phyloP scores from a whole-genome alignment of 768 basidiomycete genomes.

The Fibroporia radiculosa region DNA sequence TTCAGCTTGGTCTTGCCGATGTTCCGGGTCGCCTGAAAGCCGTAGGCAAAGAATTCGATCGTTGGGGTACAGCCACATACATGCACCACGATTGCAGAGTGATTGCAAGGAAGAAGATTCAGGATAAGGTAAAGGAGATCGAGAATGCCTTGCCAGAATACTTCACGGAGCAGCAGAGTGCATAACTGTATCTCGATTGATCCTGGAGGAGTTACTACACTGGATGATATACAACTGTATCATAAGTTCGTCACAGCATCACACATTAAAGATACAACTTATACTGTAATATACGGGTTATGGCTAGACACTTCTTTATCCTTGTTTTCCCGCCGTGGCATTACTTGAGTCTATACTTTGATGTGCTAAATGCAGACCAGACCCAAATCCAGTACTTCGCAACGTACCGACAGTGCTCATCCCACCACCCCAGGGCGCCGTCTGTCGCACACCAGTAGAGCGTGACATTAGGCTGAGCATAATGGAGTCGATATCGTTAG shows the following conservation, averaged over 20 bases:
- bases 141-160: conserved; percentile 58
- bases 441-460: conserved; percentile 1
- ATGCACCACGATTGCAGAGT: conserved; percentile 72
- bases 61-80: conserved; percentile 65
- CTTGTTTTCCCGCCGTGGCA: conserved; percentile 4
- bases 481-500: conserved; percentile 30
- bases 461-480: conserved; percentile 33
- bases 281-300: too few species aligned
- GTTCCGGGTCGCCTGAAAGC: conserved; percentile 57
- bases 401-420: not conserved
- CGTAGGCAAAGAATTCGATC: conserved; percentile 60
- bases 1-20: conserved; percentile 54
- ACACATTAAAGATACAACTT: too few species aligned
- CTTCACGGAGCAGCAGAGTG: conserved; percentile 35
- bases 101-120: conserved; percentile 47
- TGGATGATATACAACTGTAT: too few species aligned
- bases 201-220: too few species aligned
- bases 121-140: conserved; percentile 45
- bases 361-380: not conserved
- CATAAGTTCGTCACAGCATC: too few species aligned
- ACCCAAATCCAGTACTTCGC: not conserved
- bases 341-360: conserved; percentile 1
- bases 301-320: too few species aligned
- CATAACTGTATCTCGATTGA: too few species aligned
- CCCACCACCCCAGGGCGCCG: not conserved